Base-by-base conservation (phyloP, 2,329 filamentous ascomycete genomes). In the Colletotrichum camelliae region DNA sequence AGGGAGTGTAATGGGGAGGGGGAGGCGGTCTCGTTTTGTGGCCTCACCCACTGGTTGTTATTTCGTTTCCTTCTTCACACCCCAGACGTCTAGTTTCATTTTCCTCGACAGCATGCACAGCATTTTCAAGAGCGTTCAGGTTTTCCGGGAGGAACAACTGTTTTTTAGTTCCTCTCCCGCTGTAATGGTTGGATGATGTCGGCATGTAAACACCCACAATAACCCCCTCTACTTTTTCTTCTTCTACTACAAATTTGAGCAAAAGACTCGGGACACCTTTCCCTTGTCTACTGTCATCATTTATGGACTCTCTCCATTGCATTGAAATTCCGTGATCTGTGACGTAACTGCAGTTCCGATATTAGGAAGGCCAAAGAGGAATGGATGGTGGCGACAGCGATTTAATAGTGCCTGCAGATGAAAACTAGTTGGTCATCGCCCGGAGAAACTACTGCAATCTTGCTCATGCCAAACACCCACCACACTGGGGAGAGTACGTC, bases 91-190 rank as follows among this genome's bases (percentile, higher is more conserved):
- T 74, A 27, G n/a, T 29, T 67, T 31, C 31, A 21, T n/a, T 67
- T 58, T 68, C n/a, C 58, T 18, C 9, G 37, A 58, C 18, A 18
- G 48, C 65, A 69, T 69, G 67, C 43, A 61, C 24, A 75, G 72
- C 72, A 75, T 75, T 70, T 70, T 33, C 43, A 52, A 52, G 43
- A 60, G 68, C 66, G 72, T 62, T 62, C 61, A 64, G 61, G 33
- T 48, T 55, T 58, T 58, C 55, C 18, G 4, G 55, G 27, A 31
- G 55, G 55, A 58, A 58, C 8, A 27, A 29, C 12, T n/a, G 9
- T 31, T 58, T 58, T 24, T 57, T 29, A 21, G n/a, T 52, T 16
- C 21, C 1, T 24, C 43, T 21, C 43, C 43, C 7, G 43, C n/a
- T 13, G 10, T 52, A 52, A 52, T 21, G n/a, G 43, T 52, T 52